phyloP scores from a whole-genome alignment of 1,139 yeast species.

The Arxiozyma heterogenica region DNA sequence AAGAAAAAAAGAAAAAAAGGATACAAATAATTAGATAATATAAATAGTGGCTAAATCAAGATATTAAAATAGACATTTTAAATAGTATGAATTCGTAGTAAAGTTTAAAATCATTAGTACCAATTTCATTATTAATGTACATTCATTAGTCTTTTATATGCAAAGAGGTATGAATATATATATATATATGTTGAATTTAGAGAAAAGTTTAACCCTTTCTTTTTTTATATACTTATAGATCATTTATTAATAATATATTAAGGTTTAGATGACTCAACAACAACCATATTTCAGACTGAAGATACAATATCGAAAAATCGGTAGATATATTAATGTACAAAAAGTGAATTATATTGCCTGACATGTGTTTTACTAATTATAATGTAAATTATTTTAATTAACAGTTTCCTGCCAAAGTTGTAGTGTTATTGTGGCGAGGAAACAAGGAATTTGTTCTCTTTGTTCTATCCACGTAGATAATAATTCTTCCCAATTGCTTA shows the following conservation, averaged over 20 bases:
- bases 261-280: neutral
- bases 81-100: too few relatives aligned
- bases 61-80: neutral
- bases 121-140: too few relatives aligned
- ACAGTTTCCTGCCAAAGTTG: conserved; percentile 42
- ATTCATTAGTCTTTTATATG: neutral
- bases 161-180: too few relatives aligned
- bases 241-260: too few relatives aligned
- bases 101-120: too few relatives aligned
- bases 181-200: neutral
- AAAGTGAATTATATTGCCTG: neutral
- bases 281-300: too few relatives aligned
- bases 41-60: neutral
- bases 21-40: neutral
- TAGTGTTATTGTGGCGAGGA: conserved; percentile 66
- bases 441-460: conserved; percentile 66
- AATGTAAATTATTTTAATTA: neutral
- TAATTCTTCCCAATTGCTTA: conserved; percentile 43
- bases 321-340: neutral
- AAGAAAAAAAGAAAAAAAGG: neutral
- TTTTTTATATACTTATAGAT: too few relatives aligned
- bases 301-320: too few relatives aligned
- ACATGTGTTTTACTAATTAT: neutral
- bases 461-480: conserved; percentile 61
- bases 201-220: neutral